A percentile compares a stretch with the other conserved stretches of the same genome.
Conservation (phyloP, 805 yeast genomes). For the Monosporozyma yasuniensis region DNA sequence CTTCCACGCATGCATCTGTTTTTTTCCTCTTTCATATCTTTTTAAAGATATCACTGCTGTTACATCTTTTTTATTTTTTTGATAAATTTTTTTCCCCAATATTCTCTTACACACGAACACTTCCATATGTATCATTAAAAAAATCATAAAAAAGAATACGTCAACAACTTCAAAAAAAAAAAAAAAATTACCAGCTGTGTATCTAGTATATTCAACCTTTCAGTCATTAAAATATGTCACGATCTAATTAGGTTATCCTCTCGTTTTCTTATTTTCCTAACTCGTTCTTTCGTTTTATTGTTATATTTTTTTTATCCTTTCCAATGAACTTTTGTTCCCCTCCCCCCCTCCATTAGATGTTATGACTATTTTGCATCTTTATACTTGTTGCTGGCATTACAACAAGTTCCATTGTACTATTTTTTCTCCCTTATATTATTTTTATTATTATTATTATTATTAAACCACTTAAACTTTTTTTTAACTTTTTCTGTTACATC, state of each 20-base stretch:
- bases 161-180: background rate
- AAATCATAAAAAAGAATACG: no score
- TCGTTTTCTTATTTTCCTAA: background rate
- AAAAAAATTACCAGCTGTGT: background rate
- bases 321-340: background rate
- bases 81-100: no score
- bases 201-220: background rate
- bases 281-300: background rate
- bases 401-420: background rate
- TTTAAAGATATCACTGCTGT: background rate
- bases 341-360: background rate
- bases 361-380: background rate
- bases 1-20: no score
- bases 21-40: background rate
- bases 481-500: background rate
- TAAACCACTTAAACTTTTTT: background rate
- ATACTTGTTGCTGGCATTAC: constrained; percentile 1
- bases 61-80: background rate
- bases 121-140: no score
- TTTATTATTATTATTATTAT: no score
- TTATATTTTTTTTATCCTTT: background rate
- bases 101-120: no score
- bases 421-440: background rate
- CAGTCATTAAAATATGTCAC: background rate
- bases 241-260: background rate